Conservation (phyloP, 2,329 filamentous ascomycete genomes). For the Sclerotinia nivalis region DNA sequence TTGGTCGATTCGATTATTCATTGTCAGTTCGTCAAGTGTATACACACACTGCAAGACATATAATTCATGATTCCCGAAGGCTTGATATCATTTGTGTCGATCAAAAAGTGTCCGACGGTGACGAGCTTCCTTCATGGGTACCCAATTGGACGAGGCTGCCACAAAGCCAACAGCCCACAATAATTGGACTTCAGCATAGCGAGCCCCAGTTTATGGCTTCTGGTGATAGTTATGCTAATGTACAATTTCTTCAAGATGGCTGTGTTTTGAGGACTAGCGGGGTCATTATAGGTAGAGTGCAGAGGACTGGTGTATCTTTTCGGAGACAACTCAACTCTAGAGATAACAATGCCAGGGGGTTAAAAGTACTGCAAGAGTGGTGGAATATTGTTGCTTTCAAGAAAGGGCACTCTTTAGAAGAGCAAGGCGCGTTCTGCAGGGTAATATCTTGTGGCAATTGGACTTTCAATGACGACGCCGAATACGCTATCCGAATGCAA, state of each 20-base stretch:
- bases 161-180: conserved; percentile 18
- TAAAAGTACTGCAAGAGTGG: conserved; percentile 35
- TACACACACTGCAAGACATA: conserved; percentile 34
- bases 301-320: conserved; percentile 28
- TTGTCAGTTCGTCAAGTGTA: conserved; percentile 31
- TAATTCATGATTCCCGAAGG: conserved; percentile 30
- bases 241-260: conserved; percentile 28
- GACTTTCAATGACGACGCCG: conserved; percentile 26
- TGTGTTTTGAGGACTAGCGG: conserved; percentile 31
- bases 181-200: conserved; percentile 34
- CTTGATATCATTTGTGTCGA: conserved; percentile 38
- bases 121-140: conserved; percentile 34
- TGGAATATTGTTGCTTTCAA: conserved; percentile 32
- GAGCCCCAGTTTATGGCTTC: conserved; percentile 32
- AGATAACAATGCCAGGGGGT: conserved; percentile 26
- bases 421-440: conserved; percentile 30
- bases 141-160: conserved; percentile 36
- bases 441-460: conserved; percentile 36
- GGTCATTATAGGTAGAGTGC: conserved; percentile 32
- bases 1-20: conserved; percentile 35
- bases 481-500: conserved; percentile 30
- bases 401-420: conserved; percentile 21
- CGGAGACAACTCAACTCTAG: conserved; percentile 26
- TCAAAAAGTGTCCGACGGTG: conserved; percentile 27
- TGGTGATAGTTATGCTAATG: conserved; percentile 26